Conservation (phyloP, 345 rosid species). For the Noccaea bulbosa region DNA sequence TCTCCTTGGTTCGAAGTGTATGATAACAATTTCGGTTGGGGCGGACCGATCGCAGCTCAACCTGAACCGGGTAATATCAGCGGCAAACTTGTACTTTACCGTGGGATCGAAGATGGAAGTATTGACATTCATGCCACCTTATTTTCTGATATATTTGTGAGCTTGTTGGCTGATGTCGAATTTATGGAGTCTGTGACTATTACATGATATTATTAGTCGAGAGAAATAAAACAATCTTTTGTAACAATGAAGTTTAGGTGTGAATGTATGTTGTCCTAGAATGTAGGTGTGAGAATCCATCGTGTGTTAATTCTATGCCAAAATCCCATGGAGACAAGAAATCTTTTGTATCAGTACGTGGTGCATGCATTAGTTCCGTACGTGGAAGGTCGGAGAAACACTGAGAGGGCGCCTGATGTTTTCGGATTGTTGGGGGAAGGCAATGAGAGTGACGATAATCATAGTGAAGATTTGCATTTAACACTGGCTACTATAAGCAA, state of each 20-base stretch:
- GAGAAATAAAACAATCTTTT: too few species aligned
- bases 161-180: not conserved
- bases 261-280: too few species aligned
- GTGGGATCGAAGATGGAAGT: constrained; percentile 37
- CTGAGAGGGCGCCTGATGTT: not conserved
- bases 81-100: constrained; percentile 15
- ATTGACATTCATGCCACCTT: constrained; percentile 29
- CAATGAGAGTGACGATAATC: not conserved
- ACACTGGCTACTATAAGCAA: too few species aligned
- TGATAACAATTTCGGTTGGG: constrained; percentile 52
- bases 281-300: too few species aligned
- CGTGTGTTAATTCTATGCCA: too few species aligned
- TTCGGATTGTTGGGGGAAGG: not conserved
- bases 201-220: too few species aligned
- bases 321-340: too few species aligned
- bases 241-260: too few species aligned
- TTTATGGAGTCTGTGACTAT: not conserved
- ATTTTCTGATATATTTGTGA: constrained; percentile 21
- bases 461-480: too few species aligned
- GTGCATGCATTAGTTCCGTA: not conserved
- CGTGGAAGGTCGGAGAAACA: not conserved
- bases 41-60: constrained; percentile 20
- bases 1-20: constrained; percentile 45
- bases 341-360: too few species aligned
- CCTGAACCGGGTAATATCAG: constrained; percentile 19